These are phyloP conservation scores for Hyphopichia burtonii DNA, from an alignment of 1,139 yeast species.

Conservation along the genomic window DNA sequence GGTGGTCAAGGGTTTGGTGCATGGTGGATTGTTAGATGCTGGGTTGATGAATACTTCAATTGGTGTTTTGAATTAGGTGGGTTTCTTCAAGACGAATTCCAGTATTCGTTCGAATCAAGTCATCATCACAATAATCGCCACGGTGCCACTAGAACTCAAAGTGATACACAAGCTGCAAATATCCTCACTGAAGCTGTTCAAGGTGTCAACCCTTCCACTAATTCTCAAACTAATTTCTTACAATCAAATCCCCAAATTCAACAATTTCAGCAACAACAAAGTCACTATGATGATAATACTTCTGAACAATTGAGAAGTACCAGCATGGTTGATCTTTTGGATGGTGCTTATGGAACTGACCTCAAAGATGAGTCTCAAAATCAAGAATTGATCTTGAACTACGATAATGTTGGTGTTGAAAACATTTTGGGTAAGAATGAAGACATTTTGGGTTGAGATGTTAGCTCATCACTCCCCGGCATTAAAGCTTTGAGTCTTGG, in stretches of 20 bases:
- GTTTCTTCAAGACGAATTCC: constrained; percentile 42
- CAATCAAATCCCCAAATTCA: background rate
- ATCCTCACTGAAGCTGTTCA: background rate
- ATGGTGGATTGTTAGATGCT: constrained; percentile 78
- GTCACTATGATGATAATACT: constrained; percentile 5
- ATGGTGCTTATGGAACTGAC: constrained; percentile 19
- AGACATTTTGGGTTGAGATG: constrained; percentile 2
- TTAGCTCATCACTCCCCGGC: background rate
- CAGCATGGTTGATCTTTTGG: constrained; percentile 29
- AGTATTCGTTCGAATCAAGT: background rate
- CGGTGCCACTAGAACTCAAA: background rate
- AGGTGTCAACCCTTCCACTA: background rate
- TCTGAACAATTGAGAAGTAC: constrained; percentile 5
- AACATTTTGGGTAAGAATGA: constrained; percentile 9
- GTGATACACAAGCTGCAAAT: background rate
- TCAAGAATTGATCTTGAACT: constrained; percentile 11
- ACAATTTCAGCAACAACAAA: constrained; percentile 4
- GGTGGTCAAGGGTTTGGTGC: constrained; percentile 67
- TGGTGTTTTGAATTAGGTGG: constrained; percentile 75
- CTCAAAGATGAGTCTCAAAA: constrained; percentile 6
- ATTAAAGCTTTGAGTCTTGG: background rate
- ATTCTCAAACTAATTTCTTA: background rate
- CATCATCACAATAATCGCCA: background rate
- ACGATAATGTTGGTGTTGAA: constrained; percentile 13
- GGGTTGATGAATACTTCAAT: constrained; percentile 72